Evolutionary conservation across 331 rosid genomes (phyloP).

Genomic region (Spiraea crenata): DNA sequence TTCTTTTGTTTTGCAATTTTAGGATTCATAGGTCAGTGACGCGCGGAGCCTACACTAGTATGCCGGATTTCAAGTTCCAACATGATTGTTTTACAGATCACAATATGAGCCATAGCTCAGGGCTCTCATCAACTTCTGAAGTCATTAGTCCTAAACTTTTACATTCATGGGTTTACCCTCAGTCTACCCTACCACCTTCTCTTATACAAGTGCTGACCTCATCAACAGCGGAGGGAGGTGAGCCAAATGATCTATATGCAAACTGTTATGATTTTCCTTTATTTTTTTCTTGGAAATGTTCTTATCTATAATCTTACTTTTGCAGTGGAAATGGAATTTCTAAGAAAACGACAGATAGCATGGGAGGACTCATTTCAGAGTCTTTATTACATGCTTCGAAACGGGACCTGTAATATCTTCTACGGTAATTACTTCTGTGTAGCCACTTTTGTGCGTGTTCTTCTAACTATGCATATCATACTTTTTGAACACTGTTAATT

Average conservation of each 20-base stretch:
- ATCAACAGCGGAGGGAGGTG: conserved; percentile 65
- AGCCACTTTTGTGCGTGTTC: background rate
- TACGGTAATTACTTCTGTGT: conserved; percentile 56
- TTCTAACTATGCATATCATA: background rate
- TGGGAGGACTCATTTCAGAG: conserved; percentile 92
- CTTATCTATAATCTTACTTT: conserved; percentile 14
- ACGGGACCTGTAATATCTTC: conserved; percentile 67
- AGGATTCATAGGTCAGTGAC: conserved; percentile 47
- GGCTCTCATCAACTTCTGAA: conserved; percentile 26
- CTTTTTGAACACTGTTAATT: background rate
- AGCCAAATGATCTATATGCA: conserved; percentile 13
- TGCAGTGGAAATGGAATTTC: conserved; percentile 73
- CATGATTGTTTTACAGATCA: conserved; percentile 33
- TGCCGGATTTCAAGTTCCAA: conserved; percentile 42
- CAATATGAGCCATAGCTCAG: conserved; percentile 33
- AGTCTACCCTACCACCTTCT: conserved; percentile 72
- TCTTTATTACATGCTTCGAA: conserved; percentile 84
- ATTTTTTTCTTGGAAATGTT: background rate
- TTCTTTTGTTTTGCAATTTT: conserved; percentile 18
- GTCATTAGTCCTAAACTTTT: conserved; percentile 34
- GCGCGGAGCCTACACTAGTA: conserved; percentile 23
- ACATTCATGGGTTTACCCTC: conserved; percentile 95
- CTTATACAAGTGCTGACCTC: conserved; percentile 51
- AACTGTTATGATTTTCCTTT: background rate
- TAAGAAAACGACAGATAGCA: conserved; percentile 58